Conservation (phyloP, 1,139 yeast species). For the Hanseniaspora sp. region DNA sequence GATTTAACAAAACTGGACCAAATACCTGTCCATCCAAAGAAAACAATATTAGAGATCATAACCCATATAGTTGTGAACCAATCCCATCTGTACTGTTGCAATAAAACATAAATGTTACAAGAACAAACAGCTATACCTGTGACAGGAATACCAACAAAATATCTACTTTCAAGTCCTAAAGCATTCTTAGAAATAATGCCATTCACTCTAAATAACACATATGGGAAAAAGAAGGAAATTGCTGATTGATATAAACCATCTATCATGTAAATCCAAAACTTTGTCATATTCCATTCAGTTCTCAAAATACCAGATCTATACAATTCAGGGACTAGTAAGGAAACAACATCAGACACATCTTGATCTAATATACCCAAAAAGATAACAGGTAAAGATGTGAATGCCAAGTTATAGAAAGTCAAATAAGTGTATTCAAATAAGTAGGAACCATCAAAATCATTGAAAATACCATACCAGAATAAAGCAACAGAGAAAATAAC, state of each 20-base stretch:
- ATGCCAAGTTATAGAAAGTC: conserved; percentile 88
- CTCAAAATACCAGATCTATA: conserved; percentile 77
- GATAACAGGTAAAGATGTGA: conserved; percentile 87
- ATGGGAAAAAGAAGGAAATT: conserved; percentile 80
- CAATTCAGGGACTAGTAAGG: conserved; percentile 79
- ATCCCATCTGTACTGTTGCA: conserved; percentile 91
- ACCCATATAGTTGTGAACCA: conserved; percentile 63
- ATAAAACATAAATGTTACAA: conserved; percentile 65
- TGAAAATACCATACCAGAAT: conserved; percentile 86
- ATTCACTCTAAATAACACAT: conserved; percentile 47
- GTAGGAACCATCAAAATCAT: conserved; percentile 83
- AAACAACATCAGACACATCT: conserved; percentile 73
- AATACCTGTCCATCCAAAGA: conserved; percentile 82
- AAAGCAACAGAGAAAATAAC: conserved; percentile 77
- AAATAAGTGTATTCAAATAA: conserved; percentile 84
- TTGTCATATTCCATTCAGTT: conserved; percentile 65
- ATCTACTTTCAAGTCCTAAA: conserved; percentile 64
- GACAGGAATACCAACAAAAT: conserved; percentile 71
- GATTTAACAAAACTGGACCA: conserved; percentile 59
- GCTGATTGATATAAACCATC: conserved; percentile 87
- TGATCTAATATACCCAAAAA: conserved; percentile 86
- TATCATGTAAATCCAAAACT: conserved; percentile 72
- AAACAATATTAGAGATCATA: conserved; percentile 51
- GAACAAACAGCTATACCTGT: conserved; percentile 69
- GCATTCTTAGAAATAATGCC: conserved; percentile 56